Base-by-base conservation (phyloP, 164 flowering plant genomes). In the Chimonanthus praecox region DNA sequence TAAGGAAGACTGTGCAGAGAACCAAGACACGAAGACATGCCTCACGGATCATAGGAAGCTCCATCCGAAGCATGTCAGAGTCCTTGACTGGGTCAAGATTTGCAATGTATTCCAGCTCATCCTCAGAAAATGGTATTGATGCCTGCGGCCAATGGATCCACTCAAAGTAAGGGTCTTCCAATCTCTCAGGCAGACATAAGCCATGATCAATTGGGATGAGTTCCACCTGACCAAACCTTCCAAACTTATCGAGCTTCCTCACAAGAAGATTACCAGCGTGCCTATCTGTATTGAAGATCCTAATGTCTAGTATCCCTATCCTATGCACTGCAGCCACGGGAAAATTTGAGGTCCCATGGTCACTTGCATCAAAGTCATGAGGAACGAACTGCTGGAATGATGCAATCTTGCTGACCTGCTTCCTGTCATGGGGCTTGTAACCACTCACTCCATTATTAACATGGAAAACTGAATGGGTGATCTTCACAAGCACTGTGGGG, bases 121-220 rank as follows among this genome's bases (percentile, higher is more conserved):
- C 90, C 58, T 87, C 88, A 1, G 88, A 85, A 70, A 89, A 89
- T 5, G 90, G 90, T 60, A 87, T 85, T 44, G 92, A 89, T 68
- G 90, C 88, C 74, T 87, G 90, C 50, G 92, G 92, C 92, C 92
- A 89, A 72, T 87, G 89, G 68, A 89, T 85, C 92, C 90, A 89
- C 77, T 89, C 92, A 72, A 89, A 89, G 73, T 89, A 89, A 9
- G 92, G 92, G 72, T 89, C 92, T 70, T 89, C 92, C 80, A 89
- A 74, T 78, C 78, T 83, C 81, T 89, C 92, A 4, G 92, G 90
- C 46, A 87, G 81, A 78, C 90, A 87, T 70, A 89, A 84, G 15
- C 92, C 92, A 74, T 89, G 92, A 80, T 89, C 92, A 66, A 89
- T 89, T 2, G 92, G 92, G 72, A 87, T 68, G 20, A 89, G 87